These are phyloP conservation scores for Potentilla sterilis DNA, from an alignment of 306 rosid species.

Conservation along the genomic window DNA sequence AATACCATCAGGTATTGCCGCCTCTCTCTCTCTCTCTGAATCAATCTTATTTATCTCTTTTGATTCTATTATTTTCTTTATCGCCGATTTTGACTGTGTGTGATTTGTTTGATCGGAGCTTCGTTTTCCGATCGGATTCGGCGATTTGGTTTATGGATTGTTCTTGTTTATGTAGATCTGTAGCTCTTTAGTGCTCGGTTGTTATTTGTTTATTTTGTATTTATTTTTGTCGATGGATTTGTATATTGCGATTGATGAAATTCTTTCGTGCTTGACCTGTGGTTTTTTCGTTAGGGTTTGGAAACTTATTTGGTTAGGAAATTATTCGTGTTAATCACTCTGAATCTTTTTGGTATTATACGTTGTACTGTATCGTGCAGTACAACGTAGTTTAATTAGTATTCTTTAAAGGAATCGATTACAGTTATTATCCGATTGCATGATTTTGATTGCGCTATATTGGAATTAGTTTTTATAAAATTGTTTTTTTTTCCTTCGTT, in stretches of 20 bases:
- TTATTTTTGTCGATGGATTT: not conserved
- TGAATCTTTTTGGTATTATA: too few species aligned
- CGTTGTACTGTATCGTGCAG: too few species aligned
- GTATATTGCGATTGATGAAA: not conserved
- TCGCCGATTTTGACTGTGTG: not conserved
- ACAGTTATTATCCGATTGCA: not conserved
- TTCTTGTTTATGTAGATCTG: not conserved
- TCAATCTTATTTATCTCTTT: not conserved
- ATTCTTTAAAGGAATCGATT: not conserved
- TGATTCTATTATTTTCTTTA: not conserved
- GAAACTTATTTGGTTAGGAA: too few species aligned
- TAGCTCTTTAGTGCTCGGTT: not conserved
- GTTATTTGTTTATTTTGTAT: not conserved
- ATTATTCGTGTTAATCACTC: too few species aligned
- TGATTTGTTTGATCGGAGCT: conserved; percentile 9
- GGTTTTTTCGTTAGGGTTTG: not conserved
- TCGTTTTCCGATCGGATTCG: not conserved
- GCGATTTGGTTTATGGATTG: not conserved
- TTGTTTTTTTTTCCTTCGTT: not conserved
- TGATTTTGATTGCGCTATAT: not conserved
- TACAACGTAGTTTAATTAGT: too few species aligned
- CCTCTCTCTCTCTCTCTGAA: not conserved
- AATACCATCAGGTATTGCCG: not conserved
- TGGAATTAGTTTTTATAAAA: not conserved
- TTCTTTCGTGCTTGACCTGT: not conserved